Percentiles rank a stretch among this genome's conserved stretches.
phyloP scores from a whole-genome alignment of 2,329 filamentous ascomycete species.

The Biscogniauxia mediterranea region DNA sequence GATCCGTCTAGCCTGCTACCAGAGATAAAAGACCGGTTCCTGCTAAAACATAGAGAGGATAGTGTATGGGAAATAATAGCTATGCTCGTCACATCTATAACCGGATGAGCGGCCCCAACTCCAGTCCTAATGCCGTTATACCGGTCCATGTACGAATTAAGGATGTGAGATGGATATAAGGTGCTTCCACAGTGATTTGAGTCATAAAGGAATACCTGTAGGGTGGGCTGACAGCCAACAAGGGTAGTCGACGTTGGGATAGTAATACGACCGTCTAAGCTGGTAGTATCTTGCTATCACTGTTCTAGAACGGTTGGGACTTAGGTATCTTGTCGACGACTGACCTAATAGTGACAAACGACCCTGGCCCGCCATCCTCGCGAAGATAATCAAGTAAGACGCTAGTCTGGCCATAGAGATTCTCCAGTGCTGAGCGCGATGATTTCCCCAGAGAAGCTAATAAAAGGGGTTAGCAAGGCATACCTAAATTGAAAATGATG shows the following conservation, averaged over 20 bases:
- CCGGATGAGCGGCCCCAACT: neutral
- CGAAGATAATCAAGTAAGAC: conserved; percentile 81
- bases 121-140: neutral
- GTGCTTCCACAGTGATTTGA: neutral
- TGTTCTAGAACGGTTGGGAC: conserved; percentile 32
- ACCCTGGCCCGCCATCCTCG: conserved; percentile 74
- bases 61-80: neutral
- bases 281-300: neutral
- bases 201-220: neutral
- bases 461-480: conserved; percentile 10
- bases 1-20: neutral
- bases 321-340: conserved; percentile 48
- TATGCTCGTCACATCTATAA: neutral
- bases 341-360: conserved; percentile 68
- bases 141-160: neutral
- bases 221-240: neutral
- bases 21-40: neutral
- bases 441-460: conserved; percentile 87
- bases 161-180: neutral
- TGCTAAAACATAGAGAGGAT: neutral
- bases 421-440: conserved; percentile 80
- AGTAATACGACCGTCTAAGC: neutral
- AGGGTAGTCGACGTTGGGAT: neutral
- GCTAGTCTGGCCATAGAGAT: conserved; percentile 80
- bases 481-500: neutral